phyloP scores from a whole-genome alignment of 768 basidiomycete genomes.

The Dacryopinax spathularia region DNA sequence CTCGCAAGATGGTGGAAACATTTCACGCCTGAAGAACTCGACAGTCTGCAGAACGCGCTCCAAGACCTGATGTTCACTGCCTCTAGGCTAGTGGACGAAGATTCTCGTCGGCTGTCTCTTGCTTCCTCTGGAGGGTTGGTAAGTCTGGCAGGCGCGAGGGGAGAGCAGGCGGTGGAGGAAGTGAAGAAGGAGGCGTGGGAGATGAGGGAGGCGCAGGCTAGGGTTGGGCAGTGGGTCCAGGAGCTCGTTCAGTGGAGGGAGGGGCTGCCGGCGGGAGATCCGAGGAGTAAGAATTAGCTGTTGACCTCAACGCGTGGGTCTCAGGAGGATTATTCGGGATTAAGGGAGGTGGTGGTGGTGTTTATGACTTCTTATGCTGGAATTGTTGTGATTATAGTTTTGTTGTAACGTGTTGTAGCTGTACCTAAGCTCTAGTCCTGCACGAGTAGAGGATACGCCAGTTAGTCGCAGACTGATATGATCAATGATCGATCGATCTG shows the following conservation, averaged over 20 bases:
- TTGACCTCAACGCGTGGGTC: no score
- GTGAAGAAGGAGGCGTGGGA: not conserved
- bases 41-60: not conserved
- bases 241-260: not conserved
- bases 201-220: not conserved
- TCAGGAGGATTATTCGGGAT: no score
- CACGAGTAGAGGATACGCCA: no score
- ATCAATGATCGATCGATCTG: no score
- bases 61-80: slow-evolving; percentile 4
- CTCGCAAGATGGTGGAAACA: not conserved
- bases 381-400: not conserved
- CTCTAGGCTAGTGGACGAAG: not conserved
- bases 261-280: not conserved
- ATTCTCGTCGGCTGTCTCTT: not conserved
- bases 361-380: not conserved
- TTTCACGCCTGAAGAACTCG: not conserved
- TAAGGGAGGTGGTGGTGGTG: not conserved
- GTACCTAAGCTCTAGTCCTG: no score
- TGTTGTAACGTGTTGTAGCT: not conserved
- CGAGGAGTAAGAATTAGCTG: not conserved
- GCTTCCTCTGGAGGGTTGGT: no score
- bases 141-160: no score
- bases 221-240: not conserved
- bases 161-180: not conserved
- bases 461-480: no score